Percentiles rank a stretch among this genome's conserved stretches.
Evolutionary conservation across 2,329 filamentous ascomycete species (phyloP).

Genomic region (Cytospora paraplurivora): DNA sequence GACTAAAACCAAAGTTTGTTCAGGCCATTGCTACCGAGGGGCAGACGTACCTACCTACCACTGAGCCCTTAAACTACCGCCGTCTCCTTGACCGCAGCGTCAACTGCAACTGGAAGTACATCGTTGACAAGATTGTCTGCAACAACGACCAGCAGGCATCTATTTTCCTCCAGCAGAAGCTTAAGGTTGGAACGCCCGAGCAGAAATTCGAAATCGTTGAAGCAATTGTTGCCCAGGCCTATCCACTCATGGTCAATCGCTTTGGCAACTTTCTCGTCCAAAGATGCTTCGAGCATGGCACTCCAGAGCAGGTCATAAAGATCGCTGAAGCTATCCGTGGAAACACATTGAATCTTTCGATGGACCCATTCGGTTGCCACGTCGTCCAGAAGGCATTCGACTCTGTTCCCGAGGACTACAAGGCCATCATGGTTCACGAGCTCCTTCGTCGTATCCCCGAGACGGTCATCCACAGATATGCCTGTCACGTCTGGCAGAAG

Average conservation of each 20-base stretch:
- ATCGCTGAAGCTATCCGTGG: conserved; percentile 94
- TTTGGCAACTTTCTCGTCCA: conserved; percentile 99
- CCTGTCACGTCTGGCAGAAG: conserved; percentile 99
- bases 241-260: conserved; percentile 95
- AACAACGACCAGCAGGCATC: conserved; percentile 99
- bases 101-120: conserved; percentile 99
- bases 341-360: conserved; percentile 90
- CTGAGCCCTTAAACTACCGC: conserved; percentile 94
- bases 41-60: conserved; percentile 80
- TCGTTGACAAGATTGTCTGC: conserved; percentile 99
- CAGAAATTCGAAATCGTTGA: conserved; percentile 98
- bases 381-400: conserved; percentile 99
- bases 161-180: conserved; percentile 97
- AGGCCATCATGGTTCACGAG: conserved; percentile 98
- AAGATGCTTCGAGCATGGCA: conserved; percentile 97
- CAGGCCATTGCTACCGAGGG: conserved; percentile 56
- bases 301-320: conserved; percentile 88
- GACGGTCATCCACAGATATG: conserved; percentile 97
- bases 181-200: conserved; percentile 91
- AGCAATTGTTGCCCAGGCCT: conserved; percentile 91
- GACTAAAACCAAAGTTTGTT: conserved; percentile 32
- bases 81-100: conserved; percentile 93
- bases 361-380: conserved; percentile 98
- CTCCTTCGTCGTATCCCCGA: conserved; percentile 92
- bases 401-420: conserved; percentile 95